A percentile compares a stretch with the other conserved stretches of the same genome.
Evolutionary conservation across 371 early-diverging fungal species (phyloP).

Genomic region (Actinomucor elegans): DNA sequence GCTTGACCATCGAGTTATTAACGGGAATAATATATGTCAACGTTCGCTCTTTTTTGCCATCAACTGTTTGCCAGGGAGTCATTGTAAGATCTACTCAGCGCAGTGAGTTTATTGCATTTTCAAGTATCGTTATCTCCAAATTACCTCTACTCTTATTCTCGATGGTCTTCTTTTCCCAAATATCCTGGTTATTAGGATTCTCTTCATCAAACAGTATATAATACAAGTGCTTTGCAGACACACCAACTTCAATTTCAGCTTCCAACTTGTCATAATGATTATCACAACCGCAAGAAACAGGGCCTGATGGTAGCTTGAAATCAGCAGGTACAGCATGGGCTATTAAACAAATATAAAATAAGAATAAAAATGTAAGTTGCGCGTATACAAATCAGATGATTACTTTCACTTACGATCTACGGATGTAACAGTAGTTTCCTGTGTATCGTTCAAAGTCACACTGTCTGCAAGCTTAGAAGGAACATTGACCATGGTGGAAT

Average conservation of each 20-base stretch:
- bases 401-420: constrained; percentile 5
- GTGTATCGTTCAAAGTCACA: not conserved
- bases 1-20: constrained; percentile 51
- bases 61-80: constrained; percentile 41
- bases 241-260: constrained; percentile 49
- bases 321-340: constrained; percentile 37
- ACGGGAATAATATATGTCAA: constrained; percentile 55
- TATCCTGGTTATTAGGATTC: constrained; percentile 20
- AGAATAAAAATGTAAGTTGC: not conserved
- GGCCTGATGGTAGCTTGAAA: constrained; percentile 49
- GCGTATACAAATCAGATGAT: too few species aligned
- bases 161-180: constrained; percentile 52
- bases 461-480: constrained; percentile 6
- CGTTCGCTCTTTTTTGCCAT: constrained; percentile 37
- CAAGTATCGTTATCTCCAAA: not conserved
- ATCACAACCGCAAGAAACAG: constrained; percentile 61
- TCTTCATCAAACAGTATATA: constrained; percentile 57
- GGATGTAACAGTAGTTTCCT: not conserved
- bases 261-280: constrained; percentile 69
- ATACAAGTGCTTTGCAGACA: constrained; percentile 64
- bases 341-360: not conserved
- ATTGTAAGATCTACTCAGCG: constrained; percentile 33
- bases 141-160: constrained; percentile 46
- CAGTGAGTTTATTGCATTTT: too few species aligned
- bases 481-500: constrained; percentile 3